Conservation (phyloP, 371 early-diverging fungal genomes). For the Apophysomyces trapeziformis region DNA sequence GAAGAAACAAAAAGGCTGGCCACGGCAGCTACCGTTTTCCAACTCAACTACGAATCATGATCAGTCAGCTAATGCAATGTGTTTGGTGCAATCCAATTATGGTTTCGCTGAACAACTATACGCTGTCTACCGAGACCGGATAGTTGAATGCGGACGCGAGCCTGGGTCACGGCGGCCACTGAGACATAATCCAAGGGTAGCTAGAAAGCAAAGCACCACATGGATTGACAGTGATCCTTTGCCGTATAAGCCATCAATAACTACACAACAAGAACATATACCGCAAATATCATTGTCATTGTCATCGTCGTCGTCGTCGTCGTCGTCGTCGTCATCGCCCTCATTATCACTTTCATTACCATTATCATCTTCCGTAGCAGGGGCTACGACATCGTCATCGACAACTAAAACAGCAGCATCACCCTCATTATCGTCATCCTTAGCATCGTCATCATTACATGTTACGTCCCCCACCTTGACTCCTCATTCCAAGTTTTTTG, state of each 20-base stretch:
- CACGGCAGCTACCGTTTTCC: conserved; percentile 53
- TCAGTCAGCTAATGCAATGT: conserved; percentile 58
- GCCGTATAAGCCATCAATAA: neutral
- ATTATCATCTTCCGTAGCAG: no score
- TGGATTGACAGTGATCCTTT: conserved; percentile 28
- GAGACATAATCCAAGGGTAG: conserved; percentile 6
- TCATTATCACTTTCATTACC: no score
- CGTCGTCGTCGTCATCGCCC: neutral
- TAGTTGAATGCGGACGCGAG: conserved; percentile 54
- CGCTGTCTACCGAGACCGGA: conserved; percentile 49
- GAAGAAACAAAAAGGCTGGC: conserved; percentile 51
- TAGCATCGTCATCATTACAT: neutral
- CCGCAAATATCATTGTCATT: neutral
- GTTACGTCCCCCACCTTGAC: neutral
- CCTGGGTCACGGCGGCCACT: conserved; percentile 16
- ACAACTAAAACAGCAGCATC: neutral
- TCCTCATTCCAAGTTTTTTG: conserved; percentile 10
- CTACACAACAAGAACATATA: neutral
- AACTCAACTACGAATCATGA: conserved; percentile 56
- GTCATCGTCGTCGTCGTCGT: neutral
- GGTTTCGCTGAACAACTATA: conserved; percentile 52
- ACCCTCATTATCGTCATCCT: neutral
- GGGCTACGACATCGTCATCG: neutral
- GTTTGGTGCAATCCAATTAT: conserved; percentile 46
- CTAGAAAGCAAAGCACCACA: conserved; percentile 21